These are phyloP conservation scores for Pigoraptor vietnamica DNA, from an alignment of 78 protist species.

Conservation along the genomic window DNA sequence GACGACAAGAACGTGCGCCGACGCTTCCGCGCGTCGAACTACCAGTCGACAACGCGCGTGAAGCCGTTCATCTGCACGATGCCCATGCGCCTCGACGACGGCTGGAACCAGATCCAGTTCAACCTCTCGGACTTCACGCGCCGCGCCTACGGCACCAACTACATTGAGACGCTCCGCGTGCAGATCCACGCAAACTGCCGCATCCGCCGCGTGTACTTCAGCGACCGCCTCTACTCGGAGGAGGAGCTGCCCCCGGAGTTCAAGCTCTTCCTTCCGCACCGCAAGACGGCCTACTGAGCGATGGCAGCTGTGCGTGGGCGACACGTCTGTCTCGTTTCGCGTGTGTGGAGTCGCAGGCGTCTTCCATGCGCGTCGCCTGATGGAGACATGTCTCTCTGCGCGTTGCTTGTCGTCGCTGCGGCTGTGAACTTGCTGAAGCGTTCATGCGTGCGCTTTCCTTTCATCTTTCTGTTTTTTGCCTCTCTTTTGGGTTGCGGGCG, in stretches of 20 bases:
- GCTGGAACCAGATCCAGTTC: slow-evolving; percentile 97
- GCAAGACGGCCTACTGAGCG: neutral
- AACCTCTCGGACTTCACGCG: slow-evolving; percentile 89
- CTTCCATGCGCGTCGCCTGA: no score
- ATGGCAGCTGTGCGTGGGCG: neutral
- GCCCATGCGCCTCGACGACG: slow-evolving; percentile 95
- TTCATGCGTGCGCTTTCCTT: no score
- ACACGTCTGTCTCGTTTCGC: neutral
- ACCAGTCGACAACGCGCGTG: slow-evolving; percentile 85
- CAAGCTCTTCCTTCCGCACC: neutral
- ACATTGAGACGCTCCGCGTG: slow-evolving; percentile 89
- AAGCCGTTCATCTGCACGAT: slow-evolving; percentile 93
- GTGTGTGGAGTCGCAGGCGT: no score
- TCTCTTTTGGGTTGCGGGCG: no score
- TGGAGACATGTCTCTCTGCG: no score
- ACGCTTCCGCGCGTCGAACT: slow-evolving; percentile 94
- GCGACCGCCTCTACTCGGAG: slow-evolving; percentile 88
- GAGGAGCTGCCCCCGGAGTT: slow-evolving; percentile 77
- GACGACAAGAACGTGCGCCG: slow-evolving; percentile 87
- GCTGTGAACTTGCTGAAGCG: neutral
- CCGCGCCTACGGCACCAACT: slow-evolving; percentile 88
- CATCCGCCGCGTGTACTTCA: slow-evolving; percentile 84
- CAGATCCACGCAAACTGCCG: slow-evolving; percentile 78
- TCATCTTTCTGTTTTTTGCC: no score
- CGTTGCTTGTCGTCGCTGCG: neutral